Conservation (phyloP, 768 basidiomycete genomes). For the Pholiota microspora region DNA sequence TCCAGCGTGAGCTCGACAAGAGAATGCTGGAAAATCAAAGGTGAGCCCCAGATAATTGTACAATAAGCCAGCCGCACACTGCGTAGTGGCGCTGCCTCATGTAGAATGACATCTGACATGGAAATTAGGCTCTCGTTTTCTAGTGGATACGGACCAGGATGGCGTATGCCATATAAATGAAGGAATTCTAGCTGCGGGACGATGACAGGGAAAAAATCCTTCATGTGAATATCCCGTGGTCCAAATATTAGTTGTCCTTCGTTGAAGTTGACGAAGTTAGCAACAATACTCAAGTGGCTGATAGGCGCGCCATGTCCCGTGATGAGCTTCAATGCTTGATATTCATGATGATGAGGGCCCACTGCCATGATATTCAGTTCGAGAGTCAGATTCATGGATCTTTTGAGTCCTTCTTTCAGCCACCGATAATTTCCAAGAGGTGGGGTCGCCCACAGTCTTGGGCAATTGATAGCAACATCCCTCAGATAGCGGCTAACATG, state of each 20-base stretch:
- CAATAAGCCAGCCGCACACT: not conserved
- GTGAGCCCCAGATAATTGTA: not conserved
- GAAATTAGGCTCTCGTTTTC: not conserved
- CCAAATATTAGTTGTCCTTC: too few relatives aligned
- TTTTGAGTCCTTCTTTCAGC: slow-evolving; percentile 46
- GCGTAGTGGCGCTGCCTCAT: not conserved
- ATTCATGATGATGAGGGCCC: slow-evolving; percentile 25
- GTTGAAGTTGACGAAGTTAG: too few relatives aligned
- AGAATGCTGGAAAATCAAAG: not conserved
- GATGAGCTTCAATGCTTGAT: too few relatives aligned
- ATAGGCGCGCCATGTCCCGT: too few relatives aligned
- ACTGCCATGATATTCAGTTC: slow-evolving; percentile 11
- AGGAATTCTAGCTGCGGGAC: not conserved
- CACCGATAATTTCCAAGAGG: slow-evolving; percentile 31
- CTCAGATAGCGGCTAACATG: slow-evolving; percentile 45
- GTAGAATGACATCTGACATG: not conserved
- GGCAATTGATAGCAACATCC: slow-evolving; percentile 36
- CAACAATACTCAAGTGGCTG: too few relatives aligned
- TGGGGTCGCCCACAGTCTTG: slow-evolving; percentile 39
- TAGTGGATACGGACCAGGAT: not conserved
- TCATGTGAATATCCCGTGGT: too few relatives aligned
- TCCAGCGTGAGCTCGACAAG: not conserved
- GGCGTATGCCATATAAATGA: not conserved
- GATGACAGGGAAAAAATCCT: not conserved
- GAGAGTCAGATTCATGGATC: not conserved